These are phyloP conservation scores for Bacidia rubella DNA, from an alignment of 495 filamentous ascomycete species.

Conservation along the genomic window DNA sequence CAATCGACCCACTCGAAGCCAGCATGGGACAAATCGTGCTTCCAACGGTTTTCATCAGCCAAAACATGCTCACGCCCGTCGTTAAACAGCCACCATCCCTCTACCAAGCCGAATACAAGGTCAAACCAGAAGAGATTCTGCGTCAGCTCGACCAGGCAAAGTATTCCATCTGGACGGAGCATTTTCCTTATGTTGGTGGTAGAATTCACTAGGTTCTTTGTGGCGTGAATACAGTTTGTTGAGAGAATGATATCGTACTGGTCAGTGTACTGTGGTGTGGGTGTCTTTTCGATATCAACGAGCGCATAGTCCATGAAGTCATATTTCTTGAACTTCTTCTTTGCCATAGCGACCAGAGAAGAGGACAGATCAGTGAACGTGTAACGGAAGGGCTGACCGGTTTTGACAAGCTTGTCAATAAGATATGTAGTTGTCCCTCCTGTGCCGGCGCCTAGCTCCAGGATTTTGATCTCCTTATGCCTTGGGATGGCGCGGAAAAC, in stretches of 20 bases:
- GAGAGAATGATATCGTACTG: slow-evolving; percentile 30
- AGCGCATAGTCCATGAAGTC: slow-evolving; percentile 25
- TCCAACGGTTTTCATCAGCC: slow-evolving; percentile 21
- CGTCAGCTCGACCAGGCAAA: slow-evolving; percentile 35
- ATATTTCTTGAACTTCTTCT: slow-evolving; percentile 20
- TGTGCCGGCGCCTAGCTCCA: slow-evolving; percentile 33
- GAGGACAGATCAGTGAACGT: slow-evolving; percentile 35
- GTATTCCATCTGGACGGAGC: slow-evolving; percentile 30
- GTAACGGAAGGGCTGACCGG: slow-evolving; percentile 23
- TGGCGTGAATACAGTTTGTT: slow-evolving; percentile 37
- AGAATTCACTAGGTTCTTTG: slow-evolving; percentile 21
- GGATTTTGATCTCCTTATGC: slow-evolving; percentile 18
- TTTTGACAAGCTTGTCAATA: slow-evolving; percentile 15
- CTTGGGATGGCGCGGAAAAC: not conserved
- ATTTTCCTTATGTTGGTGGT: slow-evolving; percentile 23
- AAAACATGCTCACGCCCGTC: slow-evolving; percentile 32
- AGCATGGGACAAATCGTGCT: slow-evolving; percentile 18
- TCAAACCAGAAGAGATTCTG: slow-evolving; percentile 28
- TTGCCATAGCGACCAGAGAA: slow-evolving; percentile 26
- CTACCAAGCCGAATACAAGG: slow-evolving; percentile 33
- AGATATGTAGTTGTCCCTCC: slow-evolving; percentile 28
- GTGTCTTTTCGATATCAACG: slow-evolving; percentile 31
- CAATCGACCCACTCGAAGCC: slow-evolving; percentile 27
- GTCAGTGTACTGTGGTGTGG: slow-evolving; percentile 14
- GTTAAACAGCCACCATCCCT: slow-evolving; percentile 38